These are phyloP conservation scores for Podaxis mareebaensis DNA, from an alignment of 768 basidiomycete genomes.

Conservation along the genomic window DNA sequence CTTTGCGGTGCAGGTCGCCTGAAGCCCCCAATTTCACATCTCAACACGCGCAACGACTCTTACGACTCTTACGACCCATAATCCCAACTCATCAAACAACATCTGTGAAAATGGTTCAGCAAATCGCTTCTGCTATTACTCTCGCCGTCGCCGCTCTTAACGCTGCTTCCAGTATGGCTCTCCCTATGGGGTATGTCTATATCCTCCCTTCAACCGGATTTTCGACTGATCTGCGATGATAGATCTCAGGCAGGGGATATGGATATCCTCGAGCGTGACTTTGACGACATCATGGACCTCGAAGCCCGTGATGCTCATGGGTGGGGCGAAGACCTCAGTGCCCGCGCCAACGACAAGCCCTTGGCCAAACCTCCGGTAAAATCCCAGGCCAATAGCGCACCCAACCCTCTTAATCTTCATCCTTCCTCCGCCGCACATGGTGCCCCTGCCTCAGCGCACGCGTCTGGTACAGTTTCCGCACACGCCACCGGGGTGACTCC, in stretches of 20 bases:
- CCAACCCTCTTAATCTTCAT: background rate
- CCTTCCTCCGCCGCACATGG: background rate
- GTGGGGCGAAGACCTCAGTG: background rate
- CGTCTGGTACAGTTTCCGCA: background rate
- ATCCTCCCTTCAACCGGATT: background rate
- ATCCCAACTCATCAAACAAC: background rate
- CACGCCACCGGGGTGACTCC: background rate
- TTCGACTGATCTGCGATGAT: background rate
- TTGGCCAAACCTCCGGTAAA: background rate
- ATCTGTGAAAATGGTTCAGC: background rate
- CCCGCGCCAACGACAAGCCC: background rate
- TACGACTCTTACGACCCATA: background rate
- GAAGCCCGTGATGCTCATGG: background rate
- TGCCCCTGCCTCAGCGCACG: background rate
- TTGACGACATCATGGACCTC: background rate
- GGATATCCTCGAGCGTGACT: background rate
- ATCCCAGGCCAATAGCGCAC: background rate
- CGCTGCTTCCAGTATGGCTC: background rate
- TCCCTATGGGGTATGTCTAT: constrained; percentile 1
- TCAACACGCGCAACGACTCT: background rate
- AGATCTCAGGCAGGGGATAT: background rate
- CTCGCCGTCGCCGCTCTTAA: constrained; percentile 5
- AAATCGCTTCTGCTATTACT: constrained; percentile 1
- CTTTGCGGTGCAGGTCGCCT: constrained; percentile 37
- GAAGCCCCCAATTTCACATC: background rate